A percentile compares a stretch with the other conserved stretches of the same genome.
phyloP scores from a whole-genome alignment of 1,284 basidiomycete genomes.

The Ustilago nuda region DNA sequence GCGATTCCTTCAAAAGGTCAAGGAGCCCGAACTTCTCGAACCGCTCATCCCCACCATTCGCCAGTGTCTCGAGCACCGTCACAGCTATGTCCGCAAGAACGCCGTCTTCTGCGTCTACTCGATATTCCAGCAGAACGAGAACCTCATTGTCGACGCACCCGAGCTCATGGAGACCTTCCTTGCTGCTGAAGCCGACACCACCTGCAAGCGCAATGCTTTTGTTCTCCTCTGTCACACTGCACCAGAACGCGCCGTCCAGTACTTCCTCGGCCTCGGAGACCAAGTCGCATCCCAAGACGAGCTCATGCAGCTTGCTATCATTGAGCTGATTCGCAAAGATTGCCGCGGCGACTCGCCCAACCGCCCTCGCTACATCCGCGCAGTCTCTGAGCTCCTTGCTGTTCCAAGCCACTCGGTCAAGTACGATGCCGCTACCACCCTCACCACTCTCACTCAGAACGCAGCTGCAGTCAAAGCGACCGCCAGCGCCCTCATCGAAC shows the following conservation, averaged over 20 bases:
- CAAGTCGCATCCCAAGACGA: constrained; percentile 88
- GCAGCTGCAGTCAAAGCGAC: constrained; percentile 96
- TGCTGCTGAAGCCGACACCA: constrained; percentile 87
- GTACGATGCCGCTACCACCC: constrained; percentile 95
- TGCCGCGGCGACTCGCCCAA: constrained; percentile 79
- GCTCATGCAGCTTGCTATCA: constrained; percentile 92
- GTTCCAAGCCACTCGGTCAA: constrained; percentile 93
- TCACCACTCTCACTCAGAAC: constrained; percentile 95
- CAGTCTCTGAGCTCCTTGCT: constrained; percentile 93
- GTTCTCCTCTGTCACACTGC: constrained; percentile 90
- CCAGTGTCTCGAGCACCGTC: constrained; percentile 94
- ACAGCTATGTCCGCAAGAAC: constrained; percentile 98
- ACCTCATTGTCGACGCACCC: constrained; percentile 94
- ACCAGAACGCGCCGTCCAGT: constrained; percentile 90
- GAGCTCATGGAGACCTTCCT: constrained; percentile 98
- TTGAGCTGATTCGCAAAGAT: constrained; percentile 93
- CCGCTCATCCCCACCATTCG: constrained; percentile 94
- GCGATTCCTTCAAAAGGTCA: constrained; percentile 94
- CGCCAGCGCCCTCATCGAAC: constrained; percentile 86
- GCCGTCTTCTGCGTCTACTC: constrained; percentile 95
- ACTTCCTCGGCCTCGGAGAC: constrained; percentile 86
- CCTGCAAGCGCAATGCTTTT: constrained; percentile 97
- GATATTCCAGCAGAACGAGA: constrained; percentile 84
- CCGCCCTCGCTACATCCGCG: constrained; percentile 84
- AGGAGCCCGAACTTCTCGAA: constrained; percentile 93